Evolutionary conservation across 192 early-diverging fungal genomes (phyloP), one percentile per base, ranked within the genome.

Genomic region (Podila epigama): DNA sequence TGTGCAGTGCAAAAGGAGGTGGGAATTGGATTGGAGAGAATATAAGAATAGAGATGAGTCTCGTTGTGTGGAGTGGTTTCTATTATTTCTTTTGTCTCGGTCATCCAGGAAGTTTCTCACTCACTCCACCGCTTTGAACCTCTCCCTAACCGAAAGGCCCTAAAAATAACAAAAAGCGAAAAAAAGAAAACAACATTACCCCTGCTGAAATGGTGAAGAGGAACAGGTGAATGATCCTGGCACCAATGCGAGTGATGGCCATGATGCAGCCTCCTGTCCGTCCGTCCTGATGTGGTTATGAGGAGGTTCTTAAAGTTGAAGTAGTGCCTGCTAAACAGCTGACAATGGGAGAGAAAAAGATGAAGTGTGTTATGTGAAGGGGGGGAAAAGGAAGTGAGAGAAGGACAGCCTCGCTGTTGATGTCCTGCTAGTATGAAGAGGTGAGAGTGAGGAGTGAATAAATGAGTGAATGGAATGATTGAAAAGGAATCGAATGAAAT

Each of bases 161-260:
- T n/a, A n/a, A n/a, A n/a, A n/a, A n/a, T n/a, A n/a, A n/a, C n/a
- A n/a, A n/a, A n/a, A n/a, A n/a, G n/a, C n/a, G n/a, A n/a, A n/a
- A n/a, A n/a, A n/a, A n/a, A n/a, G n/a, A n/a, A n/a, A n/a, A n/a
- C n/a, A n/a, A n/a, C n/a, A n/a, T 48, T 72, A 72, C 70, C 70
- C 63, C 64, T 44, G 70, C 64, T 27, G 41, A 31, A 29, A 75
- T 22, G 58, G 66, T 60, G 59, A 75, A 75, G 50, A 66, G 51
- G 59, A 61, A 15, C 40, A 50, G 9, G 35, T 75, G 70, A 33
- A 75, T 61, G 48, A 60, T 18, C 29, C 35, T 66, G 39, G 59
- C 59, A 20, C 50, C 29, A 33, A 66, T 61, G 39, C 63, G 65
- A 63, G 20, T 61, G 59, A 54, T 22, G 25, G 44, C 25, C 52